A percentile compares a stretch with the other conserved stretches of the same genome.
These are phyloP conservation scores for Rhododendron kiyosumense DNA, from an alignment of 148 eudicot species.

Conservation along the genomic window DNA sequence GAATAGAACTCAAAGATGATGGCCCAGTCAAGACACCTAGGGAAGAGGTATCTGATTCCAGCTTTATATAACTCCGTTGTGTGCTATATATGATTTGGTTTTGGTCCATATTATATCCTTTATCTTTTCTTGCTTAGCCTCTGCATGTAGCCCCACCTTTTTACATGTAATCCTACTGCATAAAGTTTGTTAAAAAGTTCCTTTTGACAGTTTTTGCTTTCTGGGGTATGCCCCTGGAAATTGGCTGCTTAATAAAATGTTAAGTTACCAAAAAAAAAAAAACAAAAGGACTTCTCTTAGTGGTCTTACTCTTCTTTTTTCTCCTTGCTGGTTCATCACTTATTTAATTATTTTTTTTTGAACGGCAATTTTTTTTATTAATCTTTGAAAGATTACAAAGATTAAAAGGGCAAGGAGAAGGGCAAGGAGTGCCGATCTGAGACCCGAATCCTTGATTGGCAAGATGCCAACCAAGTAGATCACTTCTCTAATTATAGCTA, in stretches of 20 bases:
- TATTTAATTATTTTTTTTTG: background rate
- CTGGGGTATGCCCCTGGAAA: too few species aligned
- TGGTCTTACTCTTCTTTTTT: background rate
- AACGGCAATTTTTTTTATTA: too few species aligned
- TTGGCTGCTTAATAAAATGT: too few species aligned
- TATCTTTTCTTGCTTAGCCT: background rate
- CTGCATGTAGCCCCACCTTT: background rate
- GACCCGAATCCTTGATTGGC: too few species aligned
- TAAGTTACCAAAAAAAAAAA: background rate
- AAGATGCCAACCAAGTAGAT: too few species aligned
- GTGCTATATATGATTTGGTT: background rate
- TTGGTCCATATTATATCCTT: background rate
- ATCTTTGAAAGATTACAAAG: too few species aligned
- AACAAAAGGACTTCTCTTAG: background rate
- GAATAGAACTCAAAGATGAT: slow-evolving; percentile 32
- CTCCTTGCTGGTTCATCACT: background rate
- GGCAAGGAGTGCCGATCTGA: too few species aligned
- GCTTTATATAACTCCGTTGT: background rate
- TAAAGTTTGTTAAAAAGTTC: background rate
- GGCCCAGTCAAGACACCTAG: slow-evolving; percentile 21
- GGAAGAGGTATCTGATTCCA: slow-evolving; percentile 35
- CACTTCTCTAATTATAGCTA: background rate
- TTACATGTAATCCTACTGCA: background rate
- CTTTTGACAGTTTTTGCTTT: background rate
- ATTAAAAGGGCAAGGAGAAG: too few species aligned